Evolutionary conservation across 208 protist species (phyloP), one percentile per base, ranked within the genome.

Genomic region (Leishmania mexicana): DNA sequence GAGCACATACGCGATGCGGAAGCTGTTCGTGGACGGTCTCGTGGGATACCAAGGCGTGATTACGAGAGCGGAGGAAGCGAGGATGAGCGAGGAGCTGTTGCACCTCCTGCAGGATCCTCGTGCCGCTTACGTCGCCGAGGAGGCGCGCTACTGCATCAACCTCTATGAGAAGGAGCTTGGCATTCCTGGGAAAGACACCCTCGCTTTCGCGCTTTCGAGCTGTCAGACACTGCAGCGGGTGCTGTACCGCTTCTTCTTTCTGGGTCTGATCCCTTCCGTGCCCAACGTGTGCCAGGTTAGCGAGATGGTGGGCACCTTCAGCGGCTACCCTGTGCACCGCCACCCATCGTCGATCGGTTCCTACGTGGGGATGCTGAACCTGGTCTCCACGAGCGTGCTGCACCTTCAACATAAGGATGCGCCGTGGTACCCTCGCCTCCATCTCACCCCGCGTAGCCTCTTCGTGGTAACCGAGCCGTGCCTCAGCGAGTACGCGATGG

Each of bases 231-330:
- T 98, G 67, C 88, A 95, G 86, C 78, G 77, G 17, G 93, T 97
- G 19, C 89, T 98, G 17, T 71, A 83, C 60, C 91, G 94, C 49
- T 94, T 96, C 78, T 96, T 96, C 81, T 79, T 94, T 47, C 87
- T 95, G 75, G 92, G 92, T 60, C 84, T 98, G 75, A 96, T 98
- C 76, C 94, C 95, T 5, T 85, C 86, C 6, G 81, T 87, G 11
- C 95, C 95, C 21, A 98, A 98, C 81, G 92, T 97, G 70, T 94
- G 91, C 73, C 95, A 98, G 81, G 87, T 98, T 19, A 96, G 90
- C 74, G 95, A 98, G 83, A 97, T 97, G 92, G 90, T 97, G 31
- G 93, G 94, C 64, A 96, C 90, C 84, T 98, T 97, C 81, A 91
- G 93, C 28, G 94, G 94, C 62, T 98, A 97, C 85, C 94, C 93